Percentiles rank a stretch among this genome's conserved stretches.
Conservation (phyloP, 192 early-diverging fungal genomes). For the Coemansia sp. region DNA sequence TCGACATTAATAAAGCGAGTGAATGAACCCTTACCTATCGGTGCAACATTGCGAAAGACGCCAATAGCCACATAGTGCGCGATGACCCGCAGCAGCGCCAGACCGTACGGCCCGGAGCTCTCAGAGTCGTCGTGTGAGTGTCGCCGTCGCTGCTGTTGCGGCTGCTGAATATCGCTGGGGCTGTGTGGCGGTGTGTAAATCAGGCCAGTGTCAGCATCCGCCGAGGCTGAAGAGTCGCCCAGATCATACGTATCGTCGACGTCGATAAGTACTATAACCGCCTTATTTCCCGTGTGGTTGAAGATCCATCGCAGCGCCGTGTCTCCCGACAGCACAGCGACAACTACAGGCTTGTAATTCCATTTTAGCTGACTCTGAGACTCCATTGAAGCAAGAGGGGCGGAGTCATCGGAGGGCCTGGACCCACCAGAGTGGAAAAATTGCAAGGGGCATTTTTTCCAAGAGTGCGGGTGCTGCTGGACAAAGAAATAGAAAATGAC, state of each 20-base stretch:
- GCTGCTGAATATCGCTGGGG: conserved; percentile 18
- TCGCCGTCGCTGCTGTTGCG: conserved; percentile 3
- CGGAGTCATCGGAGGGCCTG: not conserved
- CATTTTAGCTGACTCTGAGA: not conserved
- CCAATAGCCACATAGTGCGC: conserved; percentile 54
- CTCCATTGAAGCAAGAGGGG: not conserved
- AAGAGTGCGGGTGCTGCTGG: not conserved
- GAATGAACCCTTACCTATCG: conserved; percentile 42
- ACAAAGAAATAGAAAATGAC: not conserved
- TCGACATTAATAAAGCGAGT: not conserved
- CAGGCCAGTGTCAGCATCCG: conserved; percentile 22
- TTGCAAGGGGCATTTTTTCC: not conserved
- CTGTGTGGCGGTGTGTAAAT: conserved; percentile 48
- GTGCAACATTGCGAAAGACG: conserved; percentile 53
- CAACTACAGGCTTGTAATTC: conserved; percentile 26
- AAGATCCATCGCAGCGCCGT: conserved; percentile 52
- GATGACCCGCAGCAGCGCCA: conserved; percentile 49
- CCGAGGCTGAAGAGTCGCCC: conserved; percentile 7
- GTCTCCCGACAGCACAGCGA: conserved; percentile 53
- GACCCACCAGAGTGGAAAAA: conserved; percentile 4
- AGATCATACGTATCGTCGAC: conserved; percentile 50
- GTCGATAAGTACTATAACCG: conserved; percentile 54
- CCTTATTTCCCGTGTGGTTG: conserved; percentile 41
- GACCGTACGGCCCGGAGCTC: conserved; percentile 45
- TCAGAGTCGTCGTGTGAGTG: conserved; percentile 17